Base-by-base conservation (phyloP, 73 alveolate species). In the Paramecium primaurelia region DNA sequence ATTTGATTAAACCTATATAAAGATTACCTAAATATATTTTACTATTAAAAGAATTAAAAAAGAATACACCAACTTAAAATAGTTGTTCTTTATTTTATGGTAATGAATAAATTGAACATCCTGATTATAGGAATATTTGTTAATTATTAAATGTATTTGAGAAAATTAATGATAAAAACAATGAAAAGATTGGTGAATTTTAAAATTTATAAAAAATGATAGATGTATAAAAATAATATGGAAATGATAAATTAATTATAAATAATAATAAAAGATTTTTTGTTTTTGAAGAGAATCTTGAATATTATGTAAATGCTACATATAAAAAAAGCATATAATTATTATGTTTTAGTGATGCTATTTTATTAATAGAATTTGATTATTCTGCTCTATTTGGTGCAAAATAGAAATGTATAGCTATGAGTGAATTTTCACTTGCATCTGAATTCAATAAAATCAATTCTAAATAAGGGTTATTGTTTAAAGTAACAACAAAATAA, bases 181-280 rank as follows among this genome's bases (percentile, higher is more conserved):
- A 75, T 37, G 60, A 38, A 42, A 75, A 42, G 8, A 75, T 75
- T 11, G 88, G 60, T 4, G 37, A 75, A 42, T n/a, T 38, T 38
- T 75, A 75, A 75, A 75, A 75, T 75, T 11, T 30, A 14, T 75
- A 75, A 75, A 75, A 75, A 75, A 75, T 75, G 60, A 34, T 11
- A 4, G 88, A 75, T 10, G 2, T 75, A 9, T 11, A 75, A 32
- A 38, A 75, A 10, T 18, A 75, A 75, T 75, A 38, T 75, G 68
- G 68, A 36, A 75, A 44, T 75, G 59, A 12, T 3, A 30, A 16
- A 11, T 38, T 38, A n/a, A 75, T 75, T 36, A 38, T 75, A 12
- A 10, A 75, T 11, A 26, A 64, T n/a, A 28, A 28, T 8, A 64
- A 12, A 12, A 64, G 84, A 64, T 1, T 12, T 2, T 64, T 64